Evolutionary conservation across 495 filamentous ascomycete genomes (phyloP).

Genomic region (Tuber calosporum): DNA sequence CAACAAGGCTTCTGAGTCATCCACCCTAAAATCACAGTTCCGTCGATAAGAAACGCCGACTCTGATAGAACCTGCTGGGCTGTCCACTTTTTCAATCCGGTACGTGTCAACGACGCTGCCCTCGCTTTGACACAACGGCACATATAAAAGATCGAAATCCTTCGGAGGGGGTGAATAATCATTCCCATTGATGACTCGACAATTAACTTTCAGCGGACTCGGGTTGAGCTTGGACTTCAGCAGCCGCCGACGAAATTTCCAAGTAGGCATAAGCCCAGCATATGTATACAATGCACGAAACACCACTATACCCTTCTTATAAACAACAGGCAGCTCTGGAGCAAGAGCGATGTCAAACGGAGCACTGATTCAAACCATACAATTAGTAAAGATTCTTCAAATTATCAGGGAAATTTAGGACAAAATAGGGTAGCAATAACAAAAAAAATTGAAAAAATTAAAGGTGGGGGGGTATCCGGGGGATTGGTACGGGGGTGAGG

Average conservation of each 20-base stretch:
- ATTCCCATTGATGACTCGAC: constrained; percentile 63
- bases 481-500: not conserved
- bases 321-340: constrained; percentile 68
- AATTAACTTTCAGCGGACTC: constrained; percentile 64
- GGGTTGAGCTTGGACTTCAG: constrained; percentile 56
- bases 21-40: constrained; percentile 82
- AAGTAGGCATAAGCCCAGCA: constrained; percentile 74
- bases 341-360: constrained; percentile 33
- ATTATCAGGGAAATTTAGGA: constrained; percentile 1
- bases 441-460: constrained; percentile 8
- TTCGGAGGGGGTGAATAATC: constrained; percentile 42
- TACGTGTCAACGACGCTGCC: constrained; percentile 66
- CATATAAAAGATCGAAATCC: constrained; percentile 57
- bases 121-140: constrained; percentile 62
- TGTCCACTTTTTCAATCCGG: constrained; percentile 70
- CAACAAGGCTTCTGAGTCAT: constrained; percentile 79
- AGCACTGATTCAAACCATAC: constrained; percentile 13
- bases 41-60: constrained; percentile 75
- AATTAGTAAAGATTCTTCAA: constrained; percentile 8
- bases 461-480: constrained; percentile 3
- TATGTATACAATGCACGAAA: constrained; percentile 87
- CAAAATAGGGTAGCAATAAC: not conserved
- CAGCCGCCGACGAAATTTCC: constrained; percentile 71
- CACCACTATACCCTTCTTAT: constrained; percentile 91
- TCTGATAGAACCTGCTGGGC: constrained; percentile 75